Conservation (phyloP, 2,329 filamentous ascomycete species). For the Colletotrichum sublineola region DNA sequence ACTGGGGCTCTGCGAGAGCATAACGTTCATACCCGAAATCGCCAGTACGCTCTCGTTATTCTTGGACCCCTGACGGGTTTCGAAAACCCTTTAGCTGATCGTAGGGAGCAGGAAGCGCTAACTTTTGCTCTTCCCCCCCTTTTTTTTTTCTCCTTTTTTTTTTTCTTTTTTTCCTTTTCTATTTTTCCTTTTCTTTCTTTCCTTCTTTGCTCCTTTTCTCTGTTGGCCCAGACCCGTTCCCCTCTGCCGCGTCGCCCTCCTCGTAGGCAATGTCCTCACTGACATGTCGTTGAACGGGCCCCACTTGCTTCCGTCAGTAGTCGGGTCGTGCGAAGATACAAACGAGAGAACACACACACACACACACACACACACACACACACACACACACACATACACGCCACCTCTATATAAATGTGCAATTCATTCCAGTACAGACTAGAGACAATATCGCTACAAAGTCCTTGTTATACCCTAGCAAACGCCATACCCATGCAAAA, state of each 20-base stretch:
- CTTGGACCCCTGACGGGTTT: too few relatives aligned
- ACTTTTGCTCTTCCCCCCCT: too few relatives aligned
- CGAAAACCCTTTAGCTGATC: too few relatives aligned
- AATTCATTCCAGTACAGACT: conserved; percentile 13
- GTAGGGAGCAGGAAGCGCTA: conserved; percentile 27
- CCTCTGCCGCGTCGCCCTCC: too few relatives aligned
- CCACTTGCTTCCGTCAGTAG: conserved; percentile 15
- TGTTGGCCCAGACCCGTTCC: too few relatives aligned
- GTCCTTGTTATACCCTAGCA: conserved; percentile 38
- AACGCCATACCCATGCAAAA: conserved; percentile 42
- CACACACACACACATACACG: too few relatives aligned
- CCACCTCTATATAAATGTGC: conserved; percentile 9
- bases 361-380: not conserved
- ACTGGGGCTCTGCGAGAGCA: conserved; percentile 51
- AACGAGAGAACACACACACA: not conserved
- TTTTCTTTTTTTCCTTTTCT: too few relatives aligned
- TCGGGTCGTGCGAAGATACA: not conserved
- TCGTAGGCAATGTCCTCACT: too few relatives aligned
- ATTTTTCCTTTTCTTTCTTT: too few relatives aligned
- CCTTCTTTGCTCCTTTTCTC: too few relatives aligned
- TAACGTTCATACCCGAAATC: conserved; percentile 50
- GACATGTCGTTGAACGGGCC: conserved; percentile 14
- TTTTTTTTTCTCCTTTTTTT: too few relatives aligned
- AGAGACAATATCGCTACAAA: conserved; percentile 23
- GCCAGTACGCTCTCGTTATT: conserved; percentile 44